Conservation (phyloP, 441 rosid genomes). For the Aquilaria agallochum region DNA sequence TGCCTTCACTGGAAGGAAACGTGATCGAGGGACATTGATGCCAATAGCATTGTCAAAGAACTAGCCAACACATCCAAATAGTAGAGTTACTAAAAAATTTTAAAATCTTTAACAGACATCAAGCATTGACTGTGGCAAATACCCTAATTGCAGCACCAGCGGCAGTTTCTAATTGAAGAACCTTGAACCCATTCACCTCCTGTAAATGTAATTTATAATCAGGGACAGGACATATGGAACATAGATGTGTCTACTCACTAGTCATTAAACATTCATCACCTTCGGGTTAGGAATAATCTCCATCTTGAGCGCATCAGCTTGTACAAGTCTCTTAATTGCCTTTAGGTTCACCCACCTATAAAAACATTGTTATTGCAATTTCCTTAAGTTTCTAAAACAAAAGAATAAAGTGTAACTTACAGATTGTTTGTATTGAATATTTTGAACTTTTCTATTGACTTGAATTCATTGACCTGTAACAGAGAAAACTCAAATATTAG, state of each 20-base stretch:
- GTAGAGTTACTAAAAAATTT: conserved; percentile 12
- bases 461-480: conserved; percentile 78
- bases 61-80: conserved; percentile 22
- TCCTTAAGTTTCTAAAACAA: too few relatives aligned
- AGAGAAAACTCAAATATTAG: conserved; percentile 1
- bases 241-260: background rate
- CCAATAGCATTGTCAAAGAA: conserved; percentile 76
- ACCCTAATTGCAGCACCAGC: conserved; percentile 91
- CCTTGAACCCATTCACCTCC: conserved; percentile 93
- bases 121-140: conserved; percentile 8
- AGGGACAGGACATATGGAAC: background rate
- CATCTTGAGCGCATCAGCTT: conserved; percentile 88
- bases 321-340: conserved; percentile 80
- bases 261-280: conserved; percentile 21
- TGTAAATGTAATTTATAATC: conserved; percentile 21
- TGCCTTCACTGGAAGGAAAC: conserved; percentile 88
- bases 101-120: background rate
- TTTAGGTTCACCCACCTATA: conserved; percentile 82
- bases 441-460: conserved; percentile 91
- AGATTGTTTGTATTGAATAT: conserved; percentile 88
- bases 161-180: conserved; percentile 87
- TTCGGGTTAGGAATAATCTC: conserved; percentile 92
- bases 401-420: conserved; percentile 29
- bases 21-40: conserved; percentile 71
- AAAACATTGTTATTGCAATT: background rate